Conservation (phyloP, 805 yeast species). For the Saccharomycopsis sp. region DNA sequence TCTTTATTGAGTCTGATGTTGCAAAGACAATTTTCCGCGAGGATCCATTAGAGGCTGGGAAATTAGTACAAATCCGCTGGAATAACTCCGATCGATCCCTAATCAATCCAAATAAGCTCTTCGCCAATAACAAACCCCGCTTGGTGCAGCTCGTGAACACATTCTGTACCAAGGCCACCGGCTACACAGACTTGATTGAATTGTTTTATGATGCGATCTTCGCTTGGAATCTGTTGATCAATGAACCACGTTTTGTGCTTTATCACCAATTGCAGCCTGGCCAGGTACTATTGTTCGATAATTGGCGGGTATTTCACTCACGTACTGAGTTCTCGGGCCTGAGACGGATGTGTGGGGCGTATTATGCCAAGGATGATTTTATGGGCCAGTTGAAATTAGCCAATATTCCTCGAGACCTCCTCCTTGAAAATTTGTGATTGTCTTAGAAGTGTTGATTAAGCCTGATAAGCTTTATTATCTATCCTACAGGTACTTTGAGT, state of each 20-base stretch:
- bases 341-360: slow-evolving; percentile 69
- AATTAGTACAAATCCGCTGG: slow-evolving; percentile 61
- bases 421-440: not conserved
- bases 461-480: not conserved
- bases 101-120: slow-evolving; percentile 25
- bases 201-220: slow-evolving; percentile 51
- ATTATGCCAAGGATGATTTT: slow-evolving; percentile 62
- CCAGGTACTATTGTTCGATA: slow-evolving; percentile 59
- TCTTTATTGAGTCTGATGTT: slow-evolving; percentile 50
- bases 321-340: slow-evolving; percentile 61
- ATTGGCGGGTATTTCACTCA: slow-evolving; percentile 68
- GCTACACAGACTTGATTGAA: slow-evolving; percentile 38
- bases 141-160: slow-evolving; percentile 29
- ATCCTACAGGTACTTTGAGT: too few relatives aligned
- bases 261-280: slow-evolving; percentile 57
- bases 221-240: slow-evolving; percentile 49
- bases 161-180: slow-evolving; percentile 30
- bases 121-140: not conserved
- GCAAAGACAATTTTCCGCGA: slow-evolving; percentile 55
- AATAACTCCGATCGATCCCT: slow-evolving; percentile 64
- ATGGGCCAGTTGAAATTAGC: slow-evolving; percentile 23
- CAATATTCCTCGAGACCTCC: not conserved
- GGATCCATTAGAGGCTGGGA: slow-evolving; percentile 34
- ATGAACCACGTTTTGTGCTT: slow-evolving; percentile 43
- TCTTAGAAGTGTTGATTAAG: not conserved